A percentile compares a stretch with the other conserved stretches of the same genome.
phyloP scores from a whole-genome alignment of 148 eudicot species.

The Heliosperma pusillum region DNA sequence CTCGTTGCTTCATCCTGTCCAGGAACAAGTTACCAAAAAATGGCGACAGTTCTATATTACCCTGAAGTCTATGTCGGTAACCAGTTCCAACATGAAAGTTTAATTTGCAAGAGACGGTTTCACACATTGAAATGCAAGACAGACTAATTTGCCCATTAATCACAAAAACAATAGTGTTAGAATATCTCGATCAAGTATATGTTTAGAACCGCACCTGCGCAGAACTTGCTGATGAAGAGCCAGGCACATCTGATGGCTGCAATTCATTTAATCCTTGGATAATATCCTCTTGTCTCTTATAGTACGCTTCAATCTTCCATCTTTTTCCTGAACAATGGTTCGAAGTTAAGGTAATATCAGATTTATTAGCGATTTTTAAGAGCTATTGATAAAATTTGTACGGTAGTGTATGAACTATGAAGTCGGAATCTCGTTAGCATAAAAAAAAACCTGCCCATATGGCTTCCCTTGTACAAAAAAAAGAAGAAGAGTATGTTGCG shows the following conservation, averaged over 20 bases:
- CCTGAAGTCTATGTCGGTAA: neutral
- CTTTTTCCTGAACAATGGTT: slow-evolving; percentile 8
- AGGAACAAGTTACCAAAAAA: neutral
- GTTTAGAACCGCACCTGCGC: neutral
- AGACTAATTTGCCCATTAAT: neutral
- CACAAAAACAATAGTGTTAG: neutral
- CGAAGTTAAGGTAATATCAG: neutral
- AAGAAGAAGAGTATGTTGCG: neutral
- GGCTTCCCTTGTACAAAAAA: neutral
- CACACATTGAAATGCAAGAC: neutral
- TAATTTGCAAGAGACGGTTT: too few relatives aligned
- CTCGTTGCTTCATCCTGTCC: slow-evolving; percentile 11
- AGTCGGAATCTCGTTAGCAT: neutral
- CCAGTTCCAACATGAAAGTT: neutral
- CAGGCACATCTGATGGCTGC: slow-evolving; percentile 1
- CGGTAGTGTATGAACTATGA: neutral
- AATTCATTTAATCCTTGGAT: slow-evolving; percentile 13
- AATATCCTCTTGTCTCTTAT: slow-evolving; percentile 15
- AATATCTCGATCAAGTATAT: too few relatives aligned
- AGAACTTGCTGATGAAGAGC: neutral
- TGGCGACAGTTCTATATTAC: neutral
- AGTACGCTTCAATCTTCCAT: slow-evolving; percentile 18
- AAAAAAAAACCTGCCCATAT: neutral
- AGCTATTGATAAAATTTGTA: neutral
- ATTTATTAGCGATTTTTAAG: neutral